Evolutionary conservation across 23 red algal genomes (phyloP), one percentile per base, ranked within the genome.

Genomic region (Gracilaria gracilis): DNA sequence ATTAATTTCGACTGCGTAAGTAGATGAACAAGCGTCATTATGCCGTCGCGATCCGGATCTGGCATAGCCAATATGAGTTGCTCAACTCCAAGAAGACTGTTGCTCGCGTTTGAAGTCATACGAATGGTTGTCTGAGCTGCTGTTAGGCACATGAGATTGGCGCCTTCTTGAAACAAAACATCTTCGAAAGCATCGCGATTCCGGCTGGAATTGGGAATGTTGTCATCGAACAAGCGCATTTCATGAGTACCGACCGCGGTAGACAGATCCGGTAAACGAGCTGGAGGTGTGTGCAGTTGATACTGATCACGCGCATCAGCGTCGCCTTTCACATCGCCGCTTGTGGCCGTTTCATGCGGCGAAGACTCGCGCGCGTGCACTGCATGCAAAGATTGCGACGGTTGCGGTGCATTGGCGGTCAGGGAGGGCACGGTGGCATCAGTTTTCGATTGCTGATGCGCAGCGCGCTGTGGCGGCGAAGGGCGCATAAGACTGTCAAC

Each of bases 81-180:
- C 2, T 61, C 67, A 37, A 73, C 46, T 19, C 20, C 71, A 14
- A 66, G 1, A 57, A 47, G 44, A 40, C 55, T 58, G 20, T 4
- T 50, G 53, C 51, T 29, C 34, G 37, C 85, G 31, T 44, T 46
- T 7, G 74, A 19, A 16, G 72, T 34, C 31, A 78, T 21, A 9
- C 58, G 55, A 7, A 46, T 36, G 28, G 42, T 42, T 4, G 29
- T 24, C 54, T 89, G 50, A 25, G 44, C 13, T 16, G 71, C 9
- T 53, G 47, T 25, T 16, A 49, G 50, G 49, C 32, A 40, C 74
- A 69, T 58, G 17, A 61, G 36, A 39, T 24, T 33, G 3, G 74
- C 48, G 49, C 66, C 66, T n/a, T 89, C 85, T 36, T 53, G 48
- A 42, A 79, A 80, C 28, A 78, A 27, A 31, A 89, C 54, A 61